phyloP scores from a whole-genome alignment of 176 grass and related monocot species.

The Puya raimondii region DNA sequence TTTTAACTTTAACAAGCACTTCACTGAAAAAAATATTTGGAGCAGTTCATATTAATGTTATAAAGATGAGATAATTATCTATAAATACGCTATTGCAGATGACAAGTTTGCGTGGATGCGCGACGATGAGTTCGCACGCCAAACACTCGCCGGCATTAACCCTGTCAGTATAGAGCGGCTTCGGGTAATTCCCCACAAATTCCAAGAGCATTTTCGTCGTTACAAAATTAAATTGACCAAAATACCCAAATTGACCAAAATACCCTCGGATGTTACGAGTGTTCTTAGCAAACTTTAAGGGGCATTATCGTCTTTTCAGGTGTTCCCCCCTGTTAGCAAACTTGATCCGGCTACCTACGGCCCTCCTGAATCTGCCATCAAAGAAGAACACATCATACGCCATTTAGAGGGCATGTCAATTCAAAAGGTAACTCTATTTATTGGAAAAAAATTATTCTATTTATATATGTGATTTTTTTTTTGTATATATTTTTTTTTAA shows the following conservation, averaged over 20 bases:
- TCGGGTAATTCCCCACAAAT: constrained; percentile 11
- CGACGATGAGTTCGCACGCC: constrained; percentile 60
- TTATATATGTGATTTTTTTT: too few species aligned
- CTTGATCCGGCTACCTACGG: constrained; percentile 38
- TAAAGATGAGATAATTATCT: neutral
- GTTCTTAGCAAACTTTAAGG: constrained; percentile 17
- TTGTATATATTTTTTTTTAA: too few species aligned
- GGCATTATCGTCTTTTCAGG: constrained; percentile 23
- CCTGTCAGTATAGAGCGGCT: constrained; percentile 47
- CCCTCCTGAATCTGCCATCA: constrained; percentile 30
- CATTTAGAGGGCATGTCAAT: constrained; percentile 42
- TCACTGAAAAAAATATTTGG: too few species aligned
- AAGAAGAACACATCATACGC: constrained; percentile 29
- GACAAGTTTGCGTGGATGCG: constrained; percentile 66
- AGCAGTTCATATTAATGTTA: neutral
- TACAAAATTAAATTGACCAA: neutral
- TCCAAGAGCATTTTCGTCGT: too few species aligned
- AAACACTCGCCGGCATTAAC: constrained; percentile 59
- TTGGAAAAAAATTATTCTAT: too few species aligned
- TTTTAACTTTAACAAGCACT: too few species aligned
- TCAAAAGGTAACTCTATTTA: constrained; percentile 23
- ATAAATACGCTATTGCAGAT: constrained; percentile 18
- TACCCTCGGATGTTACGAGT: too few species aligned
- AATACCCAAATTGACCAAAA: too few species aligned
- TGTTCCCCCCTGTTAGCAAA: constrained; percentile 43